These are phyloP conservation scores for Plasmodium knowlesi DNA, from an alignment of 169 alveolate genomes.

Conservation along the genomic window DNA sequence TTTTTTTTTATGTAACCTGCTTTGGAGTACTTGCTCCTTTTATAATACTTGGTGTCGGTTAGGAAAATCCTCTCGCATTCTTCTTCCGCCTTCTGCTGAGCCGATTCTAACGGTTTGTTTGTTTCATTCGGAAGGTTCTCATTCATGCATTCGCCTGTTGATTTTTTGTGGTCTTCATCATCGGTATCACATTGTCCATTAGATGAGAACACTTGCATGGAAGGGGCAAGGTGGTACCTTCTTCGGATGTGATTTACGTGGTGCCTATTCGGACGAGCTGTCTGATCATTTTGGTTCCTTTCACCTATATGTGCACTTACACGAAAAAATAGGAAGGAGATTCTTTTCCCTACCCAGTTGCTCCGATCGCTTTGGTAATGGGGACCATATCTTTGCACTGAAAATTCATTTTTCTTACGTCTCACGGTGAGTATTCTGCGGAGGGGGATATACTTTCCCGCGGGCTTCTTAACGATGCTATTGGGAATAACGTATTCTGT, in stretches of 20 bases:
- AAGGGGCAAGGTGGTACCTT: neutral
- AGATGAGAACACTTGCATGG: neutral
- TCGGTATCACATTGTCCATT: neutral
- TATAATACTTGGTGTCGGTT: constrained; percentile 70
- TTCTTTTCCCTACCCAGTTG: neutral
- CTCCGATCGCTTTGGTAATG: neutral
- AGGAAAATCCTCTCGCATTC: constrained; percentile 9
- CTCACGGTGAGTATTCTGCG: neutral
- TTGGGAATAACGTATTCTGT: neutral
- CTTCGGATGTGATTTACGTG: neutral
- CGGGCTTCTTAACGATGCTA: neutral
- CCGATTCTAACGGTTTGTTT: neutral
- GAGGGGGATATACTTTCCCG: neutral
- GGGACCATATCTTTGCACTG: neutral
- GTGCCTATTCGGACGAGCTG: neutral
- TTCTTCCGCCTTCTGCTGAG: neutral
- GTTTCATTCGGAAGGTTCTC: neutral
- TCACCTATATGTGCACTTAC: neutral
- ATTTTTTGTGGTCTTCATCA: neutral
- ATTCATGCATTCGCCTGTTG: neutral
- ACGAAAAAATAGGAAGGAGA: neutral
- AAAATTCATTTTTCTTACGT: neutral
- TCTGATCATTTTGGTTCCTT: neutral
- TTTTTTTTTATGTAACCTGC: constrained; percentile 43
- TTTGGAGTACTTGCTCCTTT: constrained; percentile 70